These are phyloP conservation scores for Floccularia luteovirens DNA, from an alignment of 768 basidiomycete genomes.

Conservation along the genomic window DNA sequence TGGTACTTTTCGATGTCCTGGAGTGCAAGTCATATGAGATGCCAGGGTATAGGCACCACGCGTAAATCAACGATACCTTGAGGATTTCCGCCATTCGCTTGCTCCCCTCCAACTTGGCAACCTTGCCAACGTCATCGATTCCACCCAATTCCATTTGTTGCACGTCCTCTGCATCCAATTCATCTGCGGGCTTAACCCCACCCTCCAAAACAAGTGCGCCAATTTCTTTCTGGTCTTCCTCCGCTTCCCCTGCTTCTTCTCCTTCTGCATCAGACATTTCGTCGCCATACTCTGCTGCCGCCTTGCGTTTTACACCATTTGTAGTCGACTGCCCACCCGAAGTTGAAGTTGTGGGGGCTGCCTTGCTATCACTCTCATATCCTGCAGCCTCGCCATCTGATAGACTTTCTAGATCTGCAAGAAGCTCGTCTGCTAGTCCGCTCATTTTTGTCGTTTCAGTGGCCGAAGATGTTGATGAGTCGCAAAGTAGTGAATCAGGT, in stretches of 20 bases:
- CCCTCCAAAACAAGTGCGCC: conserved; percentile 72
- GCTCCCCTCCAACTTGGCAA: conserved; percentile 86
- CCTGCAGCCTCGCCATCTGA: conserved; percentile 62
- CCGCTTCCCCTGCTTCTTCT: conserved; percentile 37
- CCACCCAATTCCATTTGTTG: conserved; percentile 86
- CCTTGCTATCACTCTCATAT: conserved; percentile 19
- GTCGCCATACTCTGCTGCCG: conserved; percentile 20
- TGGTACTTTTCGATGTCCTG: conserved; percentile 91
- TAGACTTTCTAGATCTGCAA: conserved; percentile 86
- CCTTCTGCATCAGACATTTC: conserved; percentile 20
- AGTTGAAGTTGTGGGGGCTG: conserved; percentile 6
- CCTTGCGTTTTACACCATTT: conserved; percentile 58
- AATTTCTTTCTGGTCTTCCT: conserved; percentile 34
- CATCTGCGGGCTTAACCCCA: conserved; percentile 90
- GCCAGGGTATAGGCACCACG: neutral
- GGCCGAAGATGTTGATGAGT: neutral
- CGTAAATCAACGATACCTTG: conserved; percentile 36
- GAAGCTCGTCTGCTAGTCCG: conserved; percentile 83
- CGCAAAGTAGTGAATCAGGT: neutral
- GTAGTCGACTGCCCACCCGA: conserved; percentile 14
- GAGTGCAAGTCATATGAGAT: neutral
- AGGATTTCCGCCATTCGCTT: conserved; percentile 85
- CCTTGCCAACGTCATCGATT: conserved; percentile 79
- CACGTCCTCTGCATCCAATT: conserved; percentile 90
- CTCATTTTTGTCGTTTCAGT: too few species aligned